Evolutionary conservation across 2,329 filamentous ascomycete genomes (phyloP), one percentile per base, ranked within the genome.

Genomic region (Sordariomycetes sp.): DNA sequence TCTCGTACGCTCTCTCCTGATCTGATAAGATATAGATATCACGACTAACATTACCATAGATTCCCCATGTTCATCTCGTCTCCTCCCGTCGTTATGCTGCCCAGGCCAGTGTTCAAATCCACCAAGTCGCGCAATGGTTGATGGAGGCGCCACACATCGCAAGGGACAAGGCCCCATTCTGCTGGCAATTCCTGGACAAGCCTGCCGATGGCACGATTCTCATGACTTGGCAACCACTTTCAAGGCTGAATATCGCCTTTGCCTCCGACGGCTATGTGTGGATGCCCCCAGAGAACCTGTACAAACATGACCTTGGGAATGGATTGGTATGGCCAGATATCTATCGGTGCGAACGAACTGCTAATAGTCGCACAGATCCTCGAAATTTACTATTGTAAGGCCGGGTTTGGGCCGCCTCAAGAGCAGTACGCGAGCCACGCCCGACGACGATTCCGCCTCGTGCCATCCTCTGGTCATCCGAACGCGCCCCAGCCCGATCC

Each of bases 251-350:
- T 4, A 78, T 73, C 2, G 81, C 79, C 47, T 94, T 88, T 53
- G 80, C 90, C 8, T 94, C 83, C 23, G 90, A 98, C 63, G 92
- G 92, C 30, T 93, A 88, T 55, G 70, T 95, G 14, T 98, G 88
- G 88, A 79, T 79, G 12, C 83, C 87, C 45, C 73, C 76, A 6
- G 90, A 98, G 61, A 71, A 80, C 34, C 75, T 75, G 28, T 90
- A 80, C 46, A 79, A 79, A 42, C 79, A 87, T 41, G 82, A 93
- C 36, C 59, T 78, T 39, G 72, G 80, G 41, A 70, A 75, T 44
- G 71, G 69, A 33, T 49, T 75, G 54, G 72, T 76, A 64, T 35
- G 70, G 36, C 14, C 15, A 8, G 28, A 19, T 4, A 9, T 11
- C 28, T n/a, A 24, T 8, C 11, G 11, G n/a, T 4, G 28, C 17